phyloP scores from a whole-genome alignment of 176 grass and related monocot species.

The Musa itinerans region DNA sequence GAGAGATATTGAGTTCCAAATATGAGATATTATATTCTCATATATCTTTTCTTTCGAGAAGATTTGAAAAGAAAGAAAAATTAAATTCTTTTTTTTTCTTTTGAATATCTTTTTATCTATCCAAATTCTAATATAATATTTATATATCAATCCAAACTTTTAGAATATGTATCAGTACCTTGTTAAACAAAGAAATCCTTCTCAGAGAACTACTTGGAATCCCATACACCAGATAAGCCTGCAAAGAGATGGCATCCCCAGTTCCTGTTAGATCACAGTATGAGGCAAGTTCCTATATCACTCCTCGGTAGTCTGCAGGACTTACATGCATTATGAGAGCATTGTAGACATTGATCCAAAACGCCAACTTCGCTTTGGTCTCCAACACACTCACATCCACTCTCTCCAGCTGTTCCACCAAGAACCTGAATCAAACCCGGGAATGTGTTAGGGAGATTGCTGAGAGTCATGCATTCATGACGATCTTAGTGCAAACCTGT shows the following conservation, averaged over 20 bases:
- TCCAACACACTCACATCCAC: conserved; percentile 65
- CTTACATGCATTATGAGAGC: conserved; percentile 96
- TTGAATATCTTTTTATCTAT: not conserved
- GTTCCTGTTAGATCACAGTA: not conserved
- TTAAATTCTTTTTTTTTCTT: not conserved
- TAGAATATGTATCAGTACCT: conserved; percentile 33
- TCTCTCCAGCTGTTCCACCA: conserved; percentile 94
- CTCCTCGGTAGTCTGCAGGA: conserved; percentile 10
- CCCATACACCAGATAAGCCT: conserved; percentile 86
- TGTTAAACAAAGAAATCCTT: conserved; percentile 80
- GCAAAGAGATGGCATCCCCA: conserved; percentile 13
- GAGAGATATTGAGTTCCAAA: too few relatives aligned
- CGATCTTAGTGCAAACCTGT: conserved; percentile 39
- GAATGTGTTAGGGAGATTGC: not conserved
- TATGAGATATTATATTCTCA: not conserved
- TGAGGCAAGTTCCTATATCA: not conserved
- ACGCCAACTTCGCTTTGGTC: conserved; percentile 59
- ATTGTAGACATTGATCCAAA: conserved; percentile 99
- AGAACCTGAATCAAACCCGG: conserved; percentile 37
- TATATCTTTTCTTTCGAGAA: not conserved
- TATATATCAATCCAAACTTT: not conserved
- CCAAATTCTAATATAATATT: not conserved
- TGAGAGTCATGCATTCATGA: too few relatives aligned
- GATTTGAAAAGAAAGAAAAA: not conserved
- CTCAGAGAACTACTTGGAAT: conserved; percentile 68